Conservation (phyloP, 305 asterid genomes). For the Withania somnifera region DNA sequence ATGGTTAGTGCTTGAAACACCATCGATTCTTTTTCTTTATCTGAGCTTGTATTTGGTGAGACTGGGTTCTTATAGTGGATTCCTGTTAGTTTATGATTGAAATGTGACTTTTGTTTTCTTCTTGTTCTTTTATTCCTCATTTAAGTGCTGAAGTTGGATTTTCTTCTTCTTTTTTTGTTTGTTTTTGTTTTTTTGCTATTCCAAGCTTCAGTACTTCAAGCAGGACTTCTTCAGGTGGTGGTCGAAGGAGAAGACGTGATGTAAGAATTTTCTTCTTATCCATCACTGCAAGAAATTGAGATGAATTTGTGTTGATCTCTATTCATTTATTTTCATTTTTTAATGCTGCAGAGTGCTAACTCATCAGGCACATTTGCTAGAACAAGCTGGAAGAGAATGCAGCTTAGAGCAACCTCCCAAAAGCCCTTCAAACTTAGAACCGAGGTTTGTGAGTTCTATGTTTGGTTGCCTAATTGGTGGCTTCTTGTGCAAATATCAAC, state of each 20-base stretch:
- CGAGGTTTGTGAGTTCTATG: conserved; percentile 36
- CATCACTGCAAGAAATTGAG: background rate
- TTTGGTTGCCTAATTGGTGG: background rate
- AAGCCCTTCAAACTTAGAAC: conserved; percentile 62
- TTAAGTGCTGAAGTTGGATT: conserved; percentile 16
- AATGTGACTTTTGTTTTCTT: background rate
- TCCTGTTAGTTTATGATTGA: background rate
- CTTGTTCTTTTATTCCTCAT: background rate
- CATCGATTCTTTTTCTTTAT: background rate
- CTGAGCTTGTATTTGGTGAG: background rate
- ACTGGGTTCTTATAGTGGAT: background rate
- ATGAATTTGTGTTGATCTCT: background rate
- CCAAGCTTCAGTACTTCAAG: conserved; percentile 38
- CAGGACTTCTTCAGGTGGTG: conserved; percentile 32
- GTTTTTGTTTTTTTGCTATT: conserved; percentile 9
- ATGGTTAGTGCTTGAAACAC: conserved; percentile 36
- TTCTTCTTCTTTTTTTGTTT: too few relatives aligned
- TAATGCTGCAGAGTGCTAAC: conserved; percentile 49
- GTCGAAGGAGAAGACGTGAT: conserved; percentile 44
- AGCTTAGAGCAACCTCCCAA: conserved; percentile 32
- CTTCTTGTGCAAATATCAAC: background rate
- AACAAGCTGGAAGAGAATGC: conserved; percentile 40
- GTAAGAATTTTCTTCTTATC: conserved; percentile 29
- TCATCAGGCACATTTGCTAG: conserved; percentile 42
- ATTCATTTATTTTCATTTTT: conserved; percentile 8